These are phyloP conservation scores for Acacia melanoxylon DNA, from an alignment of 306 rosid genomes.

Conservation along the genomic window DNA sequence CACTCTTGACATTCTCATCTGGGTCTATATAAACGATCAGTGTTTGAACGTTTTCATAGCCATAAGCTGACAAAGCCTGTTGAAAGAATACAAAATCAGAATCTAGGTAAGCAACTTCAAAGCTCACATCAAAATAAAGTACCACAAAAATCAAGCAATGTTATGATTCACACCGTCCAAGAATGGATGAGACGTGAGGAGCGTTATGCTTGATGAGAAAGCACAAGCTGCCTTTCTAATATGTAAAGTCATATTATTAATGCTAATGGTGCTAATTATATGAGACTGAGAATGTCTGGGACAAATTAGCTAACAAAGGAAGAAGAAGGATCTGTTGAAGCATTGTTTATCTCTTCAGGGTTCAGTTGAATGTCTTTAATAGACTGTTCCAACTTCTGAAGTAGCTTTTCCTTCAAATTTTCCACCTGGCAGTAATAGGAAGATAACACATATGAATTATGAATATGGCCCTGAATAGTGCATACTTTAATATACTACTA, in stretches of 20 bases:
- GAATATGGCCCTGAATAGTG: not conserved
- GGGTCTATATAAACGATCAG: slow-evolving; percentile 89
- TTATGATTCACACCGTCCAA: no score
- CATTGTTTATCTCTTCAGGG: slow-evolving; percentile 49
- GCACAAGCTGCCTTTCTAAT: no score
- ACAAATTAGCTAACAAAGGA: not conserved
- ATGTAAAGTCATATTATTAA: no score
- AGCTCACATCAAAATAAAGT: slow-evolving; percentile 10
- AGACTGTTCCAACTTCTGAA: slow-evolving; percentile 78
- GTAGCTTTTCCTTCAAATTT: slow-evolving; percentile 64
- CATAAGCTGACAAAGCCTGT: slow-evolving; percentile 97
- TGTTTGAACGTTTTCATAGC: slow-evolving; percentile 89
- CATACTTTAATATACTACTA: not conserved
- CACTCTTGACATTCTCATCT: slow-evolving; percentile 84
- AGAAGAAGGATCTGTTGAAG: slow-evolving; percentile 39
- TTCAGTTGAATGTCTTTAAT: slow-evolving; percentile 56
- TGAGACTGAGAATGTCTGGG: no score
- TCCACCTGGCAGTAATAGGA: slow-evolving; percentile 61
- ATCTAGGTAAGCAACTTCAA: slow-evolving; percentile 20
- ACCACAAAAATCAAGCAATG: slow-evolving; percentile 1
- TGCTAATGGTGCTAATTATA: no score
- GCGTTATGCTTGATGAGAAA: no score
- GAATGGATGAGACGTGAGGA: no score
- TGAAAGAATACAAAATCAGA: slow-evolving; percentile 22
- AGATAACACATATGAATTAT: slow-evolving; percentile 26